Evolutionary conservation across 2,329 filamentous ascomycete genomes (phyloP).

Genomic region (Graphilbum sp.): DNA sequence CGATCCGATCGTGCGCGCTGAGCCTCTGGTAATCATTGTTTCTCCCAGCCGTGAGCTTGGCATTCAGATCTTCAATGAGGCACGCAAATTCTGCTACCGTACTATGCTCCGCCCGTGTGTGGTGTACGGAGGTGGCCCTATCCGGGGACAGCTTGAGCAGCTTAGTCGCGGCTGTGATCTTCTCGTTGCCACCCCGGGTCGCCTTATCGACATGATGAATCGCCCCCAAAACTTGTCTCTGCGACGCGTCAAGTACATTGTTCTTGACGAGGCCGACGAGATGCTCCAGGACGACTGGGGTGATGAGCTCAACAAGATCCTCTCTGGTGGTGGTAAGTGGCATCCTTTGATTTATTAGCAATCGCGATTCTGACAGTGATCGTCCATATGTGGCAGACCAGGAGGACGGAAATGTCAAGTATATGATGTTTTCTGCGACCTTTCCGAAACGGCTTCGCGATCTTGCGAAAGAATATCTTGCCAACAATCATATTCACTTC

Average conservation of each 20-base stretch:
- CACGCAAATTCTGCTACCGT: slow-evolving; percentile 82
- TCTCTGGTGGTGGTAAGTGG: slow-evolving; percentile 66
- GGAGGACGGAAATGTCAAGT: slow-evolving; percentile 51
- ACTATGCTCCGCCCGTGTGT: slow-evolving; percentile 89
- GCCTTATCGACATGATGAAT: slow-evolving; percentile 69
- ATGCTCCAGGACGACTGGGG: slow-evolving; percentile 71
- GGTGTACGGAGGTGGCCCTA: slow-evolving; percentile 68
- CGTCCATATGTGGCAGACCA: slow-evolving; percentile 51
- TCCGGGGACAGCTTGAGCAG: slow-evolving; percentile 52
- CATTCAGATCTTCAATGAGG: slow-evolving; percentile 89
- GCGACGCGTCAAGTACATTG: slow-evolving; percentile 58
- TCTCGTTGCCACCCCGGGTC: slow-evolving; percentile 74
- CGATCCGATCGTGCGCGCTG: slow-evolving; percentile 44
- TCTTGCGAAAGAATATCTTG: slow-evolving; percentile 61
- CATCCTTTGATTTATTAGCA: no score
- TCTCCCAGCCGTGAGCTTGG: slow-evolving; percentile 80
- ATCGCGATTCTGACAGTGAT: no score
- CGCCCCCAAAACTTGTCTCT: slow-evolving; percentile 53
- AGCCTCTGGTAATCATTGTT: slow-evolving; percentile 76
- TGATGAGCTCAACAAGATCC: slow-evolving; percentile 55
- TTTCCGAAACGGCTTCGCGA: slow-evolving; percentile 69
- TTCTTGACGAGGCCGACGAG: slow-evolving; percentile 93
- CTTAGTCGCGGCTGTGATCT: slow-evolving; percentile 77
- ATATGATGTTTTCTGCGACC: slow-evolving; percentile 86
- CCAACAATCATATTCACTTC: slow-evolving; percentile 59